phyloP scores from a whole-genome alignment of 2,329 filamentous ascomycete genomes.

The Bipolaris oryzae region DNA sequence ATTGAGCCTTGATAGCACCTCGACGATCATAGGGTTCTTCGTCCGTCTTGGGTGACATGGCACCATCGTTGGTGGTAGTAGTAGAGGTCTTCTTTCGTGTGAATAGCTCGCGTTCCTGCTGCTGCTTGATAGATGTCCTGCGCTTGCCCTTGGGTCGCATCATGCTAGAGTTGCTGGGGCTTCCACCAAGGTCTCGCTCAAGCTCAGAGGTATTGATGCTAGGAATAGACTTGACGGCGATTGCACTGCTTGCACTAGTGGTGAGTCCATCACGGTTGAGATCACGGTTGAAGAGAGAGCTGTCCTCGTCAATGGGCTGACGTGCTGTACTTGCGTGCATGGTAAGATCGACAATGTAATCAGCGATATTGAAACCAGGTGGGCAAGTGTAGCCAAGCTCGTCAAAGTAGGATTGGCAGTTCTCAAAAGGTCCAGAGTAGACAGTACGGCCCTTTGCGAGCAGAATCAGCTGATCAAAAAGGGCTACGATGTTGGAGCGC shows the following conservation, averaged over 20 bases:
- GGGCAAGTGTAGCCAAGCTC: constrained; percentile 90
- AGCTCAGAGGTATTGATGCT: constrained; percentile 79
- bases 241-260: constrained; percentile 82
- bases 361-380: constrained; percentile 97
- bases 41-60: constrained; percentile 65
- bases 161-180: constrained; percentile 64
- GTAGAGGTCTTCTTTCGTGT: constrained; percentile 73
- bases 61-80: constrained; percentile 54
- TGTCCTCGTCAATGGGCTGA: constrained; percentile 62
- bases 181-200: constrained; percentile 65
- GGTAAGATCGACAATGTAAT: constrained; percentile 95
- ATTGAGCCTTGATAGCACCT: constrained; percentile 59
- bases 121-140: constrained; percentile 79
- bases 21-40: constrained; percentile 63
- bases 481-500: constrained; percentile 94
- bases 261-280: constrained; percentile 68
- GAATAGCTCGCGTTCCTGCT: constrained; percentile 88
- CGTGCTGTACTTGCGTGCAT: constrained; percentile 82
- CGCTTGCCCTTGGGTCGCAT: constrained; percentile 70
- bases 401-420: constrained; percentile 92
- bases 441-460: constrained; percentile 88
- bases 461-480: constrained; percentile 93
- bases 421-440: constrained; percentile 87
- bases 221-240: constrained; percentile 86
- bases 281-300: constrained; percentile 65